Conservation (phyloP, 495 filamentous ascomycete species). For the Aspergillus incahuasiensis region DNA sequence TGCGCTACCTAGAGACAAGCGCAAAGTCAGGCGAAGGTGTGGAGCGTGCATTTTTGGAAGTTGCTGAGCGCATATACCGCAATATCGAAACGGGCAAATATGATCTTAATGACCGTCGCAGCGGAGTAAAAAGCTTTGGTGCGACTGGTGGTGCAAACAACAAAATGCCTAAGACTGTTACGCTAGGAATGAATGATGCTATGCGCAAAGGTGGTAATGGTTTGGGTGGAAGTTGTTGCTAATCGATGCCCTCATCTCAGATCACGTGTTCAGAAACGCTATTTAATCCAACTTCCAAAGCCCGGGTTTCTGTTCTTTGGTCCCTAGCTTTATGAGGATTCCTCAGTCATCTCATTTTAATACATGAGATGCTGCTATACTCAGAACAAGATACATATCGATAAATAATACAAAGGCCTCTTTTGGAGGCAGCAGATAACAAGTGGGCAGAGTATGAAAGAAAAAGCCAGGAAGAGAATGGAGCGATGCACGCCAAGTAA, state of each 20-base stretch:
- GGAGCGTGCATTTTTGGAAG: conserved; percentile 85
- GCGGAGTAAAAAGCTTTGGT: conserved; percentile 80
- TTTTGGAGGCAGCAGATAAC: not conserved
- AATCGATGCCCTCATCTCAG: conserved; percentile 1
- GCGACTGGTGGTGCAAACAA: conserved; percentile 43
- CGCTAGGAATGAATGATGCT: conserved; percentile 53
- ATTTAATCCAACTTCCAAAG: not conserved
- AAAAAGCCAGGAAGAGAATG: not conserved
- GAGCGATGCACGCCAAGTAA: not conserved
- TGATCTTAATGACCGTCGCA: conserved; percentile 88
- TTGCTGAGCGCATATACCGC: conserved; percentile 88
- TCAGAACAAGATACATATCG: not conserved
- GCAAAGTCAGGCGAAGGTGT: conserved; percentile 93
- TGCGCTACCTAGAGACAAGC: conserved; percentile 91
- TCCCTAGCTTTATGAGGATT: not conserved
- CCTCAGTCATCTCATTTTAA: not conserved
- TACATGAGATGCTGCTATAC: not conserved
- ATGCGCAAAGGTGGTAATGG: conserved; percentile 44
- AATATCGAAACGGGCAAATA: conserved; percentile 93
- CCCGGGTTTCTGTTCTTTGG: too few species aligned
- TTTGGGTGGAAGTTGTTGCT: conserved; percentile 48
- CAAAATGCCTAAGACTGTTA: conserved; percentile 47
- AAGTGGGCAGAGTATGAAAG: not conserved
- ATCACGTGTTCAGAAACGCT: not conserved
- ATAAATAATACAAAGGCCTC: conserved; percentile 4